Conservation (phyloP, 2,329 filamentous ascomycete genomes). For the Phyllosticta ampelicida region DNA sequence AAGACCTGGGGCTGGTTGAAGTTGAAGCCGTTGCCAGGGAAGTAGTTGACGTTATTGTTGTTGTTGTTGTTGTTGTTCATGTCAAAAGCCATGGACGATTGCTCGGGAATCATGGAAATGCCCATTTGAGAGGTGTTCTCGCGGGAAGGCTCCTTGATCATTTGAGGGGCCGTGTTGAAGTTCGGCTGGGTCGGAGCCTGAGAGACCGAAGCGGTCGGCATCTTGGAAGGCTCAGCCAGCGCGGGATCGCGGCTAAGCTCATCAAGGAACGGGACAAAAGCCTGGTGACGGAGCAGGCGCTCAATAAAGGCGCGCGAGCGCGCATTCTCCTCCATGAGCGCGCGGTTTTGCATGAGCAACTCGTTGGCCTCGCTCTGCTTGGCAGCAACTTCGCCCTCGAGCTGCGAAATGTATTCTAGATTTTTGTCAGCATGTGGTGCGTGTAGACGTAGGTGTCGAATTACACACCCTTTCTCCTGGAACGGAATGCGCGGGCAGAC, state of each 20-base stretch:
- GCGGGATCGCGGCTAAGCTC: slow-evolving; percentile 28
- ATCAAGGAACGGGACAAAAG: slow-evolving; percentile 37
- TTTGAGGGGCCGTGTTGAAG: slow-evolving; percentile 31
- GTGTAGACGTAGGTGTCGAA: background rate
- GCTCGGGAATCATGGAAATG: slow-evolving; percentile 75
- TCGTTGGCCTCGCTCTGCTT: slow-evolving; percentile 78
- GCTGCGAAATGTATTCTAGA: slow-evolving; percentile 88
- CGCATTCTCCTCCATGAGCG: slow-evolving; percentile 75
- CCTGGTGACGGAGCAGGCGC: slow-evolving; percentile 50
- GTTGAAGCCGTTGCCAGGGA: slow-evolving; percentile 41
- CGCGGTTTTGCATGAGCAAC: slow-evolving; percentile 68
- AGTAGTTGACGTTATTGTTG: slow-evolving; percentile 40
- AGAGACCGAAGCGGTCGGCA: slow-evolving; percentile 20
- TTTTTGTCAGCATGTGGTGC: slow-evolving; percentile 37
- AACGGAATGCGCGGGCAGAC: slow-evolving; percentile 92
- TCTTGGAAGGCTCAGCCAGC: slow-evolving; percentile 22
- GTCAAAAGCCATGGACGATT: slow-evolving; percentile 43
- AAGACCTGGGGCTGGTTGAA: slow-evolving; percentile 57
- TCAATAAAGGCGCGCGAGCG: slow-evolving; percentile 73
- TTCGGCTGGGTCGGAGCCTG: slow-evolving; percentile 37
- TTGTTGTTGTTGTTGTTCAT: slow-evolving; percentile 59
- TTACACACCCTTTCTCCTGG: slow-evolving; percentile 84
- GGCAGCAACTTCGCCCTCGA: slow-evolving; percentile 76
- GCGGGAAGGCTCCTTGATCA: slow-evolving; percentile 40
- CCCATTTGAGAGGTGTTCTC: slow-evolving; percentile 53